phyloP scores from a whole-genome alignment of 306 rosid genomes.

The Hippophae gyantsensis region DNA sequence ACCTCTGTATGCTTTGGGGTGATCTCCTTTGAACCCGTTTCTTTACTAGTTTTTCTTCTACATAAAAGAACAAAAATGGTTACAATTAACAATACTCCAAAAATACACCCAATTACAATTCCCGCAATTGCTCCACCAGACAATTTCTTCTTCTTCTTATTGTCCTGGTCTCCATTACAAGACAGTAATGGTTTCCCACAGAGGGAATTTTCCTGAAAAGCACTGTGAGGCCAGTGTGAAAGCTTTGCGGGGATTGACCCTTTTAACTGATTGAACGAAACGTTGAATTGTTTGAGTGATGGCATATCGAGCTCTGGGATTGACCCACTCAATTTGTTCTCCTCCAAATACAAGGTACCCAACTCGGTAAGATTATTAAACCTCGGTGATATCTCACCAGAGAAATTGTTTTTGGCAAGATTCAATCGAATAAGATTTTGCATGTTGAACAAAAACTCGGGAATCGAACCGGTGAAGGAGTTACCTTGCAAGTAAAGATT shows the following conservation, averaged over 20 bases:
- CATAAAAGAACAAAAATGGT: conserved; percentile 37
- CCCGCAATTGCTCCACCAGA: conserved; percentile 80
- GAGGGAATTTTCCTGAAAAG: conserved; percentile 55
- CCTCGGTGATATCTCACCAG: conserved; percentile 53
- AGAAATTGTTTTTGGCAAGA: conserved; percentile 54
- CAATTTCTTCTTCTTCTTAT: conserved; percentile 17
- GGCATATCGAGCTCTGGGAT: conserved; percentile 47
- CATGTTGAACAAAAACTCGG: conserved; percentile 38
- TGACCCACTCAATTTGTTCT: conserved; percentile 40
- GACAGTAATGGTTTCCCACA: conserved; percentile 64
- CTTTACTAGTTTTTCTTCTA: conserved; percentile 17
- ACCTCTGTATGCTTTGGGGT: conserved; percentile 20
- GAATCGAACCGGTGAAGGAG: conserved; percentile 50
- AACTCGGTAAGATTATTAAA: conserved; percentile 46
- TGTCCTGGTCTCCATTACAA: conserved; percentile 35
- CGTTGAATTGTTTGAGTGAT: conserved; percentile 43
- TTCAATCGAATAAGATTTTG: conserved; percentile 40
- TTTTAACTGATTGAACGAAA: conserved; percentile 44
- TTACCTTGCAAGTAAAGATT: conserved; percentile 56
- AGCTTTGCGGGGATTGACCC: conserved; percentile 50
- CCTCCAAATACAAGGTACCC: conserved; percentile 42
- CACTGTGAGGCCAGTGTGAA: conserved; percentile 22
- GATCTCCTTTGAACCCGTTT: conserved; percentile 15
- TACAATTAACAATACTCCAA: conserved; percentile 32
- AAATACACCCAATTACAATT: conserved; percentile 60